Evolutionary conservation across 2,329 filamentous ascomycete species (phyloP), one percentile per base, ranked within the genome.

Genomic region (Lachnellula subtilissima): DNA sequence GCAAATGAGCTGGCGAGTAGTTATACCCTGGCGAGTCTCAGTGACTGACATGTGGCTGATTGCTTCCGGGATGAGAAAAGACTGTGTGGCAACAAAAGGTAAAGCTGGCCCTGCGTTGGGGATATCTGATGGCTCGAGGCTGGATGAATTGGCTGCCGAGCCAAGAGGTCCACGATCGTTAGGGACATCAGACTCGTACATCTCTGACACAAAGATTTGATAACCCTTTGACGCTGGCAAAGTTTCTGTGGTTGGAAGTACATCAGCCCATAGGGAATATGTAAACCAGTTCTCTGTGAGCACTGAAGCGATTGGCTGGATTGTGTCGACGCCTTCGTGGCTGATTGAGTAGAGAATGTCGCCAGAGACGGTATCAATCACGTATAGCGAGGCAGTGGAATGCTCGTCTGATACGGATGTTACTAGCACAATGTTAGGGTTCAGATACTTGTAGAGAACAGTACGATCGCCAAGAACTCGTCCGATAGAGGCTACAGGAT

Each of bases 381-480:
- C 78, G 67, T 93, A 91, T 60, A 95, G 78, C 0, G 84, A 86
- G 7, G 91, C 83, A 1, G 79, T 79, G 3, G 76, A 79, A 2
- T 78, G 67, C 11, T 76, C 74, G 22, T 86, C 80, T 36, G 87
- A 79, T 2, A 85, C 74, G 1, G 89, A 79, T 1, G 88, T 89
- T 47, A 96, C 78, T 0, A 97, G 80, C 2, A 91, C 78, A 6
- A 90, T 81, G 72, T 96, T 97, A 0, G 89, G 85, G 74, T 95
- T 96, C 42, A 99, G 76, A 70, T 97, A 97, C 75, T 99, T 99
- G 83, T 99, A 99, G 61, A 93, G 82, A 48, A 99, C 94, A n/a
- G 86, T 86, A 45, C 94, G 84, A 67, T 99, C 88, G 25, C 91
- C 92, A 22, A 99, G 82, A 1, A 97, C 94, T 57, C 90, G 91